phyloP scores from a whole-genome alignment of 163 green algal genomes.

The Scenedesmus sp. region DNA sequence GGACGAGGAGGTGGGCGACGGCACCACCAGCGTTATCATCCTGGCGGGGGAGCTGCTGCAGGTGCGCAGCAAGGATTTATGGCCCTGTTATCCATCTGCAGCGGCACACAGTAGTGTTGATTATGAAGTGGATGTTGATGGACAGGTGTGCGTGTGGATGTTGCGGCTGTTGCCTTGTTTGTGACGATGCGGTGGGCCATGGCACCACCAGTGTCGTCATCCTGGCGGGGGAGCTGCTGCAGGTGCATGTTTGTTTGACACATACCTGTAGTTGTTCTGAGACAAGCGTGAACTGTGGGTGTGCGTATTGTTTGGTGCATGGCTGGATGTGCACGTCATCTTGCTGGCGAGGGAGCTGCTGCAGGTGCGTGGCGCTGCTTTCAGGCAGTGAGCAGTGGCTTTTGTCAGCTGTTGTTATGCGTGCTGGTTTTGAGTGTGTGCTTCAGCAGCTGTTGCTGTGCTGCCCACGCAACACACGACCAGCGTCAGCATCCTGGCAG shows the following conservation, averaged over 20 bases:
- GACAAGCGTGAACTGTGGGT: too few species aligned
- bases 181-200: conserved; percentile 97
- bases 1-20: conserved; percentile 99
- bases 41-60: conserved; percentile 76
- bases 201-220: conserved; percentile 99
- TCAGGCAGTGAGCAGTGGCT: too few species aligned
- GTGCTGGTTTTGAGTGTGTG: too few species aligned
- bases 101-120: not conserved
- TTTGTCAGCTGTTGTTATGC: too few species aligned
- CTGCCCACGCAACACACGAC: conserved; percentile 77
- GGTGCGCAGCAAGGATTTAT: not conserved
- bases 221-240: conserved; percentile 76
- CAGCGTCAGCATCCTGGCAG: conserved; percentile 98
- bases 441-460: too few species aligned
- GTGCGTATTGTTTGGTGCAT: too few species aligned
- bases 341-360: conserved; percentile 87
- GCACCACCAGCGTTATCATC: conserved; percentile 99
- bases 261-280: too few species aligned
- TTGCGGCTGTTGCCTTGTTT: too few species aligned
- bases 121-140: not conserved
- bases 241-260: not conserved
- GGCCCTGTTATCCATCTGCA: too few species aligned
- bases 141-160: not conserved
- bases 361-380: not conserved
- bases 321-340: conserved; percentile 80